phyloP scores from a whole-genome alignment of 306 rosid species.

The Vigna angularis region DNA sequence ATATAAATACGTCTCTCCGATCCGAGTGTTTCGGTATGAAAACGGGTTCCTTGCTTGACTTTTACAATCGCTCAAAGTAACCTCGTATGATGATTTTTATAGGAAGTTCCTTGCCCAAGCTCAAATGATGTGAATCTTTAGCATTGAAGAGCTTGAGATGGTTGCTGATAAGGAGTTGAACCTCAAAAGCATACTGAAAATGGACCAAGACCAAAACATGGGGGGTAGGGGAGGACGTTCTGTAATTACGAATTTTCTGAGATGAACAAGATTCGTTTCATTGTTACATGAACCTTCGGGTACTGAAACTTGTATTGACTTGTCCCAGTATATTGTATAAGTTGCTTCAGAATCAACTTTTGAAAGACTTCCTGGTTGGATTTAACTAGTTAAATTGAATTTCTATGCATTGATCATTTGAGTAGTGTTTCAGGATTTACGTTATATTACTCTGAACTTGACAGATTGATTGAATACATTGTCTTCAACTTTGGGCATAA shows the following conservation, averaged over 20 bases:
- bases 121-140: conserved; percentile 17
- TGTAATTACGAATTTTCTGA: conserved; percentile 28
- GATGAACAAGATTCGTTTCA: conserved; percentile 25
- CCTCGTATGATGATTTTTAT: conserved; percentile 35
- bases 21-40: conserved; percentile 38
- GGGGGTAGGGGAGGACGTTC: not conserved
- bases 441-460: not conserved
- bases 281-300: conserved; percentile 13
- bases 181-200: conserved; percentile 19
- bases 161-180: conserved; percentile 18
- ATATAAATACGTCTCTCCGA: conserved; percentile 40
- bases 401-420: not conserved
- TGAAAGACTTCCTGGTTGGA: not conserved
- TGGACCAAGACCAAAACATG: not conserved
- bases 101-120: not conserved
- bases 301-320: conserved; percentile 33
- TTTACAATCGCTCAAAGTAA: not conserved
- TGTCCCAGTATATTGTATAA: conserved; percentile 9
- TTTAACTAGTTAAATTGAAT: not conserved
- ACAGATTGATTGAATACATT: not conserved
- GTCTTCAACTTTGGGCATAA: not conserved
- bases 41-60: conserved; percentile 36
- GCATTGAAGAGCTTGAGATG: conserved; percentile 4
- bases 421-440: not conserved
- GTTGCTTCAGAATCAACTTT: not conserved